phyloP scores from a whole-genome alignment of 1,284 basidiomycete genomes.

The Gomphus bonarii region DNA sequence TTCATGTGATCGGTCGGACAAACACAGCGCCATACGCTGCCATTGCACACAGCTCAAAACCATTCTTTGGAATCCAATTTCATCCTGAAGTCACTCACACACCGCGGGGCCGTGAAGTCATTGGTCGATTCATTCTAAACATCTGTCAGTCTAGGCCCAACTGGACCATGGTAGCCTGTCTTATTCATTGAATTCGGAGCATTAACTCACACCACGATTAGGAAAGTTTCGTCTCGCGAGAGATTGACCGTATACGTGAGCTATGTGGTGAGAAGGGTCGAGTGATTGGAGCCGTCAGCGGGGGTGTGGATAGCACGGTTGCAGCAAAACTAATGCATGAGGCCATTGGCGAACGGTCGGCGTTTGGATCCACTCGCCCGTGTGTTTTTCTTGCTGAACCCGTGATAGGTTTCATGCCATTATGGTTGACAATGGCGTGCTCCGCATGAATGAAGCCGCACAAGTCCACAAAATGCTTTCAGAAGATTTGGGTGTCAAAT shows the following conservation, averaged over 20 bases:
- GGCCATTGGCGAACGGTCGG: constrained; percentile 91
- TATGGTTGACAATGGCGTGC: constrained; percentile 99
- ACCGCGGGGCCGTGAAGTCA: constrained; percentile 83
- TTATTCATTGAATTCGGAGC: constrained; percentile 1
- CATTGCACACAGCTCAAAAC: constrained; percentile 83
- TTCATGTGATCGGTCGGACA: constrained; percentile 85
- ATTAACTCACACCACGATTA: constrained; percentile 21
- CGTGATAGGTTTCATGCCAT: constrained; percentile 87
- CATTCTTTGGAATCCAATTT: constrained; percentile 97
- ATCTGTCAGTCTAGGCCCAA: constrained; percentile 77
- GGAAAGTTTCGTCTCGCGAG: constrained; percentile 98
- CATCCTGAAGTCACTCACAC: constrained; percentile 99
- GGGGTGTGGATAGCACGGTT: constrained; percentile 96
- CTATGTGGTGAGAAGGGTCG: constrained; percentile 93
- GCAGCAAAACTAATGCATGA: constrained; percentile 99
- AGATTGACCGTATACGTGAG: constrained; percentile 88
- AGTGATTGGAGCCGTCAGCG: constrained; percentile 96
- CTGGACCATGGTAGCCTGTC: constrained; percentile 83
- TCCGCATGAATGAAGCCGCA: constrained; percentile 83
- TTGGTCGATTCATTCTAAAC: constrained; percentile 77
- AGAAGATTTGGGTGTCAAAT: constrained; percentile 90
- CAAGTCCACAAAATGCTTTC: constrained; percentile 97
- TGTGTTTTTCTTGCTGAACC: not conserved
- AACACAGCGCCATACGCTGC: constrained; percentile 88
- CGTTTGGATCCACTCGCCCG: constrained; percentile 1